Conservation (phyloP, 805 yeast genomes). For the Barnettozyma pratensis region DNA sequence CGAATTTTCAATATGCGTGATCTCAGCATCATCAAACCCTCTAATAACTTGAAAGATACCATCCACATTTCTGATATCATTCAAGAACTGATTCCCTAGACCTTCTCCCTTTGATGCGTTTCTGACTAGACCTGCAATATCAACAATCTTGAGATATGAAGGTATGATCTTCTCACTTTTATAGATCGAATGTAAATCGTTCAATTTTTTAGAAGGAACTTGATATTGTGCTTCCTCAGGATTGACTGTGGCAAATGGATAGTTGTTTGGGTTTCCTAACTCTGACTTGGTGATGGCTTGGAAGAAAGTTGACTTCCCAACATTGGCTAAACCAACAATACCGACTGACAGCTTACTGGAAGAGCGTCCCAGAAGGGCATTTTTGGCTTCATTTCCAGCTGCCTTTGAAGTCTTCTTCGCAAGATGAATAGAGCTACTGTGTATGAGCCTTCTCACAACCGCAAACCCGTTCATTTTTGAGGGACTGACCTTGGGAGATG, state of each 20-base stretch:
- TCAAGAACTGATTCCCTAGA: conserved; percentile 73
- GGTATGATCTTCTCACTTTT: conserved; percentile 60
- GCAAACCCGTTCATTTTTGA: neutral
- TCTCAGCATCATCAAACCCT: conserved; percentile 69
- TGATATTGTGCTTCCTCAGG: conserved; percentile 74
- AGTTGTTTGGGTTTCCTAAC: conserved; percentile 70
- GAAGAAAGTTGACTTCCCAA: conserved; percentile 77
- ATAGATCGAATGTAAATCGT: conserved; percentile 49
- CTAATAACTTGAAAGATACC: conserved; percentile 78
- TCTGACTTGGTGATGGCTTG: conserved; percentile 73
- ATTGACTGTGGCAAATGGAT: conserved; percentile 76
- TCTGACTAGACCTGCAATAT: conserved; percentile 78
- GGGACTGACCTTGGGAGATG: neutral
- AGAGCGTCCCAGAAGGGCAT: conserved; percentile 23
- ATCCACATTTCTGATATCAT: conserved; percentile 75
- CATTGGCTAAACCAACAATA: conserved; percentile 77
- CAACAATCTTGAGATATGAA: conserved; percentile 65
- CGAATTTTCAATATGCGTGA: conserved; percentile 67
- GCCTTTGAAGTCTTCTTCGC: conserved; percentile 18
- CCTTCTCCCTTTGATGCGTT: conserved; percentile 86
- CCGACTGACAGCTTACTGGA: conserved; percentile 37
- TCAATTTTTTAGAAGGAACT: conserved; percentile 62
- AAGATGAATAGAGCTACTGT: neutral
- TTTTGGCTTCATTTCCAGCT: conserved; percentile 1
- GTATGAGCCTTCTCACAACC: conserved; percentile 8